Conservation (phyloP, 371 early-diverging fungal genomes). For the Saksenaea oblongispora region DNA sequence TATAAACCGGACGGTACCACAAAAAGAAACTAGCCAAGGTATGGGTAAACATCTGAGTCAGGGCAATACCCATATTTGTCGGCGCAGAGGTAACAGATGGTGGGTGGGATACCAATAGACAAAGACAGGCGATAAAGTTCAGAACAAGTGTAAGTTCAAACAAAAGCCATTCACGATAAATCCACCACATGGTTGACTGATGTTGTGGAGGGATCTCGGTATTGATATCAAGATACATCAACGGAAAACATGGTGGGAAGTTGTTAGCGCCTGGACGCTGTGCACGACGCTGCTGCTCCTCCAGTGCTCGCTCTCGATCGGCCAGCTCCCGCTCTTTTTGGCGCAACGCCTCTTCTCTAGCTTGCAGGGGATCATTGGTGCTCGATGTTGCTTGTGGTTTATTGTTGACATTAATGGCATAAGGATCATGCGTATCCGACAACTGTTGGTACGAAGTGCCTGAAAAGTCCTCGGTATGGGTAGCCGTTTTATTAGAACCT, state of each 20-base stretch:
- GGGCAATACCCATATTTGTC: slow-evolving; percentile 74
- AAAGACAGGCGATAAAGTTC: slow-evolving; percentile 79
- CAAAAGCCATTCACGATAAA: slow-evolving; percentile 81
- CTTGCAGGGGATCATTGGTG: slow-evolving; percentile 12
- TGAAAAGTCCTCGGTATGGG: slow-evolving; percentile 27
- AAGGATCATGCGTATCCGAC: slow-evolving; percentile 40
- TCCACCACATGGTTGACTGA: slow-evolving; percentile 62
- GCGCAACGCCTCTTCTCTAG: slow-evolving; percentile 63
- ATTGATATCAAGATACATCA: slow-evolving; percentile 80
- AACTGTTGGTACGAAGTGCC: slow-evolving; percentile 39
- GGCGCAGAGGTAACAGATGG: slow-evolving; percentile 68
- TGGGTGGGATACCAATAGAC: slow-evolving; percentile 69
- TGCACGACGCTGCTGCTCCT: slow-evolving; percentile 42
- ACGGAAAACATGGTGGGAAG: slow-evolving; percentile 83
- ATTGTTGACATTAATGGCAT: slow-evolving; percentile 13
- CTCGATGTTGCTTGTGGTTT: slow-evolving; percentile 5
- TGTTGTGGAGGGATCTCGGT: slow-evolving; percentile 73
- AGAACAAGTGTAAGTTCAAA: slow-evolving; percentile 71
- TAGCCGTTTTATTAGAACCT: slow-evolving; percentile 13
- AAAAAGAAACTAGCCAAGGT: slow-evolving; percentile 77
- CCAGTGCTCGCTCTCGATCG: slow-evolving; percentile 65
- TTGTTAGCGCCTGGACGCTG: slow-evolving; percentile 69
- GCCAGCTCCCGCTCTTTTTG: slow-evolving; percentile 69
- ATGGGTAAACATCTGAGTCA: slow-evolving; percentile 80
- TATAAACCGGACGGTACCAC: slow-evolving; percentile 91